Evolutionary conservation across 352 stramenopile genomes (phyloP), one percentile per base, ranked within the genome.

Genomic region (Phytophthora sojae): DNA sequence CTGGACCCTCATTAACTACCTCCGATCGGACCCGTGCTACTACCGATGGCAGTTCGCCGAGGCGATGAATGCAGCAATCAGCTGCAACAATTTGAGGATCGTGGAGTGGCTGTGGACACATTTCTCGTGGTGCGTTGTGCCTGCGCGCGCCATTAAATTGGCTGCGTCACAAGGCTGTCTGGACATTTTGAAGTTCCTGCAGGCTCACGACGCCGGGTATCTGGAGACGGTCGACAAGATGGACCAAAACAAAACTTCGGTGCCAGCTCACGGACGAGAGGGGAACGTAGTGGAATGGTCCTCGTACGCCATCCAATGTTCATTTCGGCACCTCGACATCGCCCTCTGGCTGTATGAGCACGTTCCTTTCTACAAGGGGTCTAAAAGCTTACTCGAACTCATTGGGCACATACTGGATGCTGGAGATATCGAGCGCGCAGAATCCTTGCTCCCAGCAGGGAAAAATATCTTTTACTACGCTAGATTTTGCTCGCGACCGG

Each of bases 1-100:
- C 7, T 59, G 59, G 49, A 44, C 30, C n/a, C 59, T 66, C 21
- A 25, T 12, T 11, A 66, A 66, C 23, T 66, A 35, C 8, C 59
- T 66, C 9, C 59, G 47, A 6, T 66, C 59, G 1, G 49, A 59
- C 2, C 12, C 1, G 9, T n/a, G 30, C 23, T 66, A 66, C 21
- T 52, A 58, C 50, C n/a, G n/a, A 21, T 57, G 44, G 45, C 29
- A 47, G 21, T 66, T 66, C 47, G n/a, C 30, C 4, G n/a, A 66
- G 7, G 6, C 56, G 15, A 2, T 54, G 56, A 4, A n/a, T 35
- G 35, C n/a, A 35, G 54, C 12, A 35, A 35, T 35, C 2, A 35
- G 30, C 7, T 35, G 6, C 30, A 11, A 35, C 30, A 3, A 35
- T 35, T 11, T 11, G 30, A 12, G 1, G 30, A 35, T 35, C 30